phyloP scores from a whole-genome alignment of 768 basidiomycete genomes.

The Rhodotorula toruloides region DNA sequence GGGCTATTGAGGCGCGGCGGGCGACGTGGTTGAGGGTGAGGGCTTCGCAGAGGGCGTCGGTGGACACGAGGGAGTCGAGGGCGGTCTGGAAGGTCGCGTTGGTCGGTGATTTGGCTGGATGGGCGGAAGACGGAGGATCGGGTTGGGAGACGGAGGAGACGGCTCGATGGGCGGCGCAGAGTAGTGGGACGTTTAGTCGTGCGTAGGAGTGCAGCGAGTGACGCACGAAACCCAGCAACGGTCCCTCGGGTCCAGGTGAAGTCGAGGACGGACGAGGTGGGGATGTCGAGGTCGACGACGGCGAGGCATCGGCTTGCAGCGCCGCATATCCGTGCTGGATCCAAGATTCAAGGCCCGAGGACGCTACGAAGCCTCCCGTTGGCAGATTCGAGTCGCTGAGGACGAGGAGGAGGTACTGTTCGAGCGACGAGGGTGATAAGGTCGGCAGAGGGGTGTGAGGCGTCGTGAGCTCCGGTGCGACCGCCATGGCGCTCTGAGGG shows the following conservation, averaged over 20 bases:
- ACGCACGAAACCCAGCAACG: slow-evolving; percentile 57
- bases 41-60: slow-evolving; percentile 74
- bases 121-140: not conserved
- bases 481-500: no score
- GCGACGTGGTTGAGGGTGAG: slow-evolving; percentile 88
- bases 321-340: slow-evolving; percentile 70
- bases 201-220: slow-evolving; percentile 75
- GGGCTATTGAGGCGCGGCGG: slow-evolving; percentile 76
- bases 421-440: slow-evolving; percentile 37
- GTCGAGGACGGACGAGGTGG: not conserved
- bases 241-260: not conserved
- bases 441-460: no score
- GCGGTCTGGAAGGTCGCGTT: slow-evolving; percentile 21
- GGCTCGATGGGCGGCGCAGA: slow-evolving; percentile 62
- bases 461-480: no score
- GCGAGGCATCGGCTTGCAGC: not conserved
- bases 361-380: slow-evolving; percentile 93
- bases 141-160: slow-evolving; percentile 38
- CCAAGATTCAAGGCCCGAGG: slow-evolving; percentile 85
- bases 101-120: not conserved
- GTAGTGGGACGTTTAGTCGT: slow-evolving; percentile 68
- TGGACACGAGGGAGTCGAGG: slow-evolving; percentile 52
- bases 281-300: not conserved
- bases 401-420: slow-evolving; percentile 68
- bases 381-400: slow-evolving; percentile 69